phyloP scores from a whole-genome alignment of 2,329 filamentous ascomycete genomes.

The Ophiostoma australiae region DNA sequence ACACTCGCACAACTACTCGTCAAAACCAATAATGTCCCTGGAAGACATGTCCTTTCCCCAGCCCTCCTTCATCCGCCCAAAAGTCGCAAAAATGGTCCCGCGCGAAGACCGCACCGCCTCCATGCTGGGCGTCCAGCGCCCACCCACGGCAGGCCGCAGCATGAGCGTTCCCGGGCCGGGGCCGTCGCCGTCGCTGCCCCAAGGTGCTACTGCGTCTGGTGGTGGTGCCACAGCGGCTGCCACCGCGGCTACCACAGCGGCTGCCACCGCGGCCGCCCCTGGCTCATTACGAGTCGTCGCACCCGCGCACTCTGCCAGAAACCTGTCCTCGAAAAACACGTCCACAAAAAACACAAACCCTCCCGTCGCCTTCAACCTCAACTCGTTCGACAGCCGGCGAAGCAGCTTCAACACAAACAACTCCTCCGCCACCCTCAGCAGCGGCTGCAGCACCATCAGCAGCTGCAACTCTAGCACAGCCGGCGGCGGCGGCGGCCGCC shows the following conservation, averaged over 20 bases:
- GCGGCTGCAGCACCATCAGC: constrained; percentile 21
- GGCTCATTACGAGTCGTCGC: background rate
- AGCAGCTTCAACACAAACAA: constrained; percentile 22
- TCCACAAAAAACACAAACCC: background rate
- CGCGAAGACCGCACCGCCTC: constrained; percentile 41
- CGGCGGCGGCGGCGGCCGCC: background rate
- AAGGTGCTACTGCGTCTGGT: no score
- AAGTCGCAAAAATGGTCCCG: constrained; percentile 51
- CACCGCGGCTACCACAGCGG: no score
- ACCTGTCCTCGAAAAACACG: background rate
- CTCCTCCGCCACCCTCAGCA: constrained; percentile 20
- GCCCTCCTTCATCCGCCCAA: constrained; percentile 54
- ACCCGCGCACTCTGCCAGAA: background rate
- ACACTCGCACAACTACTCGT: background rate
- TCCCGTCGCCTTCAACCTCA: background rate
- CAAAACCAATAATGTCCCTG: background rate
- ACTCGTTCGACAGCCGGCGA: constrained; percentile 17
- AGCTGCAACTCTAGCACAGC: constrained; percentile 15
- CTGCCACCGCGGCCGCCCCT: background rate
- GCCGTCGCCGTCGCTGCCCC: background rate
- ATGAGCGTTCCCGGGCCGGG: constrained; percentile 17
- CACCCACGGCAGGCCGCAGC: constrained; percentile 12
- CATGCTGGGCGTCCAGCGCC: constrained; percentile 17
- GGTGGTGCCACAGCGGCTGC: background rate
- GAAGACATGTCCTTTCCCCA: constrained; percentile 41